Evolutionary conservation across 1,284 basidiomycete species (phyloP).

Genomic region (Gymnopus androsaceus): DNA sequence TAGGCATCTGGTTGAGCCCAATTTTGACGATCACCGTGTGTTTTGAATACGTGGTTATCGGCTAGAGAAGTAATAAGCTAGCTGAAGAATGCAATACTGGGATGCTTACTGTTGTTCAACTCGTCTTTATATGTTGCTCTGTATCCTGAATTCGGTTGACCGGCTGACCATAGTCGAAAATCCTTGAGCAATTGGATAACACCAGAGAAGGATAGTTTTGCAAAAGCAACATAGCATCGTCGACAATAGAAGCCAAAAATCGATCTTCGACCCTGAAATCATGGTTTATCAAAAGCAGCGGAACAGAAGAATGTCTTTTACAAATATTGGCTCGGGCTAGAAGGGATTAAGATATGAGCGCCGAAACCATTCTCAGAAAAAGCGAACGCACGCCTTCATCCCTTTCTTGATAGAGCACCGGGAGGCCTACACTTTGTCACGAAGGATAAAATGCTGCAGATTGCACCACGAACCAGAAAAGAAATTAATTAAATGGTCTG

Average conservation of each 20-base stretch:
- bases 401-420: constrained; percentile 52
- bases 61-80: constrained; percentile 23
- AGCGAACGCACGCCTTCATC: constrained; percentile 45
- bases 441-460: constrained; percentile 5
- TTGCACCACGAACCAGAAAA: constrained; percentile 51
- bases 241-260: constrained; percentile 79
- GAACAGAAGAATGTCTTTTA: constrained; percentile 25
- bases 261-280: constrained; percentile 62
- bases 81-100: background rate
- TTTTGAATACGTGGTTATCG: constrained; percentile 66
- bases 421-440: constrained; percentile 38
- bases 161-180: constrained; percentile 63
- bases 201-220: constrained; percentile 73
- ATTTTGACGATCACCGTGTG: constrained; percentile 62
- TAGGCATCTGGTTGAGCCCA: constrained; percentile 66
- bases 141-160: constrained; percentile 47
- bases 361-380: background rate
- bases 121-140: constrained; percentile 55
- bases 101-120: constrained; percentile 49
- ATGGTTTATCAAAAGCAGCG: background rate
- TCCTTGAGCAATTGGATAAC: constrained; percentile 62
- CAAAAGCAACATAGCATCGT: constrained; percentile 69
- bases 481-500: constrained; percentile 64
- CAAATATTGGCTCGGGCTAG: constrained; percentile 43
- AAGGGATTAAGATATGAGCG: background rate